Conservation (phyloP, 768 basidiomycete species). For the Suillus placidus region DNA sequence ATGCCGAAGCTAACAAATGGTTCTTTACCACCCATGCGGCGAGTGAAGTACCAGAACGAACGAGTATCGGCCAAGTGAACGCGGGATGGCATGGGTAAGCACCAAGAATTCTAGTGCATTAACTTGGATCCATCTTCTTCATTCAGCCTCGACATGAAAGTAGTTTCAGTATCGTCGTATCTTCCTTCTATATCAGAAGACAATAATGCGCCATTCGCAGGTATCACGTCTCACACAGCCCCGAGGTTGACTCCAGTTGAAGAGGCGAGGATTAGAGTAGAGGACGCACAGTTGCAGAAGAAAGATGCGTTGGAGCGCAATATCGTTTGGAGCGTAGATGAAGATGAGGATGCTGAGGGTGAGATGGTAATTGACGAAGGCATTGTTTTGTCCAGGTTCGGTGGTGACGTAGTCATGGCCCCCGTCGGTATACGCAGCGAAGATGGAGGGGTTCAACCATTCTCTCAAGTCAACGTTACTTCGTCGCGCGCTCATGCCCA, state of each 20-base stretch:
- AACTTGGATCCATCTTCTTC: slow-evolving; percentile 1
- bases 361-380: slow-evolving; percentile 44
- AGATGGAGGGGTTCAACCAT: slow-evolving; percentile 54
- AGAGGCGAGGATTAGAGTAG: slow-evolving; percentile 53
- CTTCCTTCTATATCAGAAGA: slow-evolving; percentile 66
- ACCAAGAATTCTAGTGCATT: not conserved
- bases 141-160: slow-evolving; percentile 67
- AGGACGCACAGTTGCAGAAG: slow-evolving; percentile 61
- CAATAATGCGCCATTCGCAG: slow-evolving; percentile 57
- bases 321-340: slow-evolving; percentile 66
- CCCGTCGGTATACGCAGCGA: slow-evolving; percentile 64
- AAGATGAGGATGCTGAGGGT: slow-evolving; percentile 60
- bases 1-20: slow-evolving; percentile 73
- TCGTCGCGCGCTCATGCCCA: slow-evolving; percentile 22
- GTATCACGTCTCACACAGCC: slow-evolving; percentile 39
- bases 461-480: slow-evolving; percentile 30
- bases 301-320: slow-evolving; percentile 64
- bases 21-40: slow-evolving; percentile 78
- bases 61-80: slow-evolving; percentile 64
- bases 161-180: slow-evolving; percentile 73
- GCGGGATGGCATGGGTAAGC: slow-evolving; percentile 74
- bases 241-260: slow-evolving; percentile 57
- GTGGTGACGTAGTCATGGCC: slow-evolving; percentile 20
- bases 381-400: slow-evolving; percentile 29
- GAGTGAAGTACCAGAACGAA: slow-evolving; percentile 74